A percentile compares a stretch with the other conserved stretches of the same genome.
Evolutionary conservation across 2,329 filamentous ascomycete genomes (phyloP).

Genomic region (Penicillium italicum): DNA sequence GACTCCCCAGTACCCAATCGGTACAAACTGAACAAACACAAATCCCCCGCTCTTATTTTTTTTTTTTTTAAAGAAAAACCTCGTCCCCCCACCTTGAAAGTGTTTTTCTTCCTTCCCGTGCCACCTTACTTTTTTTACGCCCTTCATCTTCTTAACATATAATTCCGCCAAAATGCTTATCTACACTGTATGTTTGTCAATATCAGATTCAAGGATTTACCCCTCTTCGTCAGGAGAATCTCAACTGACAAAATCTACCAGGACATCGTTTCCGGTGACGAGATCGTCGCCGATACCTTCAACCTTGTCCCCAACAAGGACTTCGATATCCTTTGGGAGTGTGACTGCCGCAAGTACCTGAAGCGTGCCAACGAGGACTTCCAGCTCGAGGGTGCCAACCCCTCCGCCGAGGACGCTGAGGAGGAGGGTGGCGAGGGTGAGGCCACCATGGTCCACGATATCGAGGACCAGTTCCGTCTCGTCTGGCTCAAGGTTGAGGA

Average conservation of each 20-base stretch:
- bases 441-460: constrained; percentile 73
- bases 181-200: constrained; percentile 55
- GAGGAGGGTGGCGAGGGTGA: constrained; percentile 68
- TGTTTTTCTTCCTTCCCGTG: constrained; percentile 24
- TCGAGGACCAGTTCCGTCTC: constrained; percentile 88
- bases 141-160: constrained; percentile 15
- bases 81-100: constrained; percentile 30
- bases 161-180: constrained; percentile 65
- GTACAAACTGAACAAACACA: constrained; percentile 15
- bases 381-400: constrained; percentile 73
- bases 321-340: constrained; percentile 79
- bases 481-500: constrained; percentile 53
- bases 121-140: constrained; percentile 21
- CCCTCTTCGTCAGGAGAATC: constrained; percentile 2
- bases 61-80: constrained; percentile 18
- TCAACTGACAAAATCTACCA: constrained; percentile 41
- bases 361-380: constrained; percentile 67
- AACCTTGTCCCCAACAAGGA: constrained; percentile 61
- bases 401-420: constrained; percentile 82
- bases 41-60: background rate
- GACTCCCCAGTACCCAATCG: background rate
- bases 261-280: constrained; percentile 87
- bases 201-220: background rate
- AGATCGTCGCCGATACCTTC: constrained; percentile 96
- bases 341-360: constrained; percentile 85